Base-by-base conservation (phyloP, 495 filamentous ascomycete genomes). In the Penicillium angulare region DNA sequence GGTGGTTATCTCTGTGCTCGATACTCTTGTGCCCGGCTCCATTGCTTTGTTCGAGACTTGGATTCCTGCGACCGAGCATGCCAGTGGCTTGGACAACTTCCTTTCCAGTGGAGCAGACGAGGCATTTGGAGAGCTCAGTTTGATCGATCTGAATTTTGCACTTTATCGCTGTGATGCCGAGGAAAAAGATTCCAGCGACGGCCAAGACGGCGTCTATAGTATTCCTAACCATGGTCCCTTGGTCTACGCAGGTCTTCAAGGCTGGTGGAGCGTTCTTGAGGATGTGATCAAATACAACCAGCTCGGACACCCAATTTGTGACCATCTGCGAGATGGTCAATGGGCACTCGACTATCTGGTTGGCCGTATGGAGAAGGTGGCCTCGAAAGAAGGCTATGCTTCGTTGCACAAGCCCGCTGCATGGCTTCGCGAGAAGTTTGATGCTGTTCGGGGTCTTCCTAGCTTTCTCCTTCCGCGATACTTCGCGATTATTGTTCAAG, bases 21-120 rank as follows among this genome's bases (percentile, higher is more conserved):
- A 89, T 16, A 78, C 80, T 35, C 92, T 99, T 60, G 86, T 89
- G 15, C 91, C 95, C 20, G 95, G 95, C 54, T 92, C 89, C 54
- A 93, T 97, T 53, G 90, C 95, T 17, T 71, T 99, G 2, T 95
- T 96, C 53, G 89, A 97, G 72, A 99, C 95, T 0, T 96, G 85
- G 84, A 92, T 97, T 42, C 91, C 91, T 5, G 79, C 79, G 7
- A 85, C 87, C 4, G 88, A 96, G 53, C 86, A 92, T 60, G 82
- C 84, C 1, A 75, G 82, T 23, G 90, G 89, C 13, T 73, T 97
- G 13, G 92, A 96, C 60, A 84, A 79, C 39, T 93, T 86, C 62
- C 83, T 96, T 31, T 91, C 87, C 2, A 85, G 82, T 35, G 90
- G 90, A 20, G 92, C 86, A 5, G 83, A 86, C 55, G 79, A 86